Conservation (phyloP, 805 yeast genomes). For the Cyberlindnera nakhonratchasimensis region DNA sequence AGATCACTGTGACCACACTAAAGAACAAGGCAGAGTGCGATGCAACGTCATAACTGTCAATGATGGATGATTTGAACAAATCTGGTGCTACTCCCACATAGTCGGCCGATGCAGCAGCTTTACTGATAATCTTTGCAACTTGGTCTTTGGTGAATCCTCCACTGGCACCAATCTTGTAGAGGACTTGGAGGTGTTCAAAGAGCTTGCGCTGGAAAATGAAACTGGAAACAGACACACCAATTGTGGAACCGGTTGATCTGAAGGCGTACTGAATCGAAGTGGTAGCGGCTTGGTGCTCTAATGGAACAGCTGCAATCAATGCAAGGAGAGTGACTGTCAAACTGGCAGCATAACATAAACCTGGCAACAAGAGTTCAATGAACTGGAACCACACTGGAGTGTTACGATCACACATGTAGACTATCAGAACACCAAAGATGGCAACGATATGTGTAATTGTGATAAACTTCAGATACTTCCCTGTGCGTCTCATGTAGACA, state of each 20-base stretch:
- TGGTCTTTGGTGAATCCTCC: constrained; percentile 19
- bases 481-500: constrained; percentile 60
- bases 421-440: constrained; percentile 42
- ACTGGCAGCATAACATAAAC: constrained; percentile 63
- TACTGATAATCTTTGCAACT: constrained; percentile 30
- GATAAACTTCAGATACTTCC: constrained; percentile 53
- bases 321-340: constrained; percentile 72
- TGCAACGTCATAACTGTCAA: constrained; percentile 45
- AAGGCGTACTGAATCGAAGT: constrained; percentile 89
- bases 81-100: constrained; percentile 48
- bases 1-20: constrained; percentile 37
- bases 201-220: constrained; percentile 59
- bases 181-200: constrained; percentile 26
- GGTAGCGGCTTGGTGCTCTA: constrained; percentile 72
- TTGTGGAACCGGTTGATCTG: constrained; percentile 81
- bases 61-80: constrained; percentile 37
- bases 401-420: constrained; percentile 27
- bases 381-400: constrained; percentile 38
- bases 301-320: constrained; percentile 70
- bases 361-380: constrained; percentile 47
- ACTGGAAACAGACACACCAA: constrained; percentile 70
- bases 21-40: constrained; percentile 48
- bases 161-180: constrained; percentile 17
- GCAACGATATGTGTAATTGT: constrained; percentile 40
- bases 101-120: constrained; percentile 49